Conservation (phyloP, 805 yeast species). For the Nakazawaea laoshanensis region DNA sequence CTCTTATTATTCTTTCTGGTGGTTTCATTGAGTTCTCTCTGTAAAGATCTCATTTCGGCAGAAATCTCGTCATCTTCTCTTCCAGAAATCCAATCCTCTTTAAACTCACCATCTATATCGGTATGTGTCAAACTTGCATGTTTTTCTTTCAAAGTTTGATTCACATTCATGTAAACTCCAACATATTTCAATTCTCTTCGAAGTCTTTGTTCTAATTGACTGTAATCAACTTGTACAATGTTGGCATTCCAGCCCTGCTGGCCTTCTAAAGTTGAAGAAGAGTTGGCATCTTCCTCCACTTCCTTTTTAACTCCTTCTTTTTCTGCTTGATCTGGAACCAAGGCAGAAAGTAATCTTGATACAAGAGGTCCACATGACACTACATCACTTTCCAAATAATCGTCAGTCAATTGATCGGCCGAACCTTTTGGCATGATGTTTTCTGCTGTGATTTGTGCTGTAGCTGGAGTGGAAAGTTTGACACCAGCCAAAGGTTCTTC, state of each 20-base stretch:
- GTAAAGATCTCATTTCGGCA: conserved; percentile 70
- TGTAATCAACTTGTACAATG: conserved; percentile 52
- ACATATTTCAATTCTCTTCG: conserved; percentile 83
- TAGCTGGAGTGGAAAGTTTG: conserved; percentile 6
- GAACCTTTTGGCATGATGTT: conserved; percentile 46
- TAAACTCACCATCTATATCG: conserved; percentile 21
- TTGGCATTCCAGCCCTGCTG: conserved; percentile 42
- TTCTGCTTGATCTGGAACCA: conserved; percentile 37
- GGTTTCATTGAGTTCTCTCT: conserved; percentile 54
- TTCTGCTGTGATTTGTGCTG: conserved; percentile 1
- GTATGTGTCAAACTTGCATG: conserved; percentile 18
- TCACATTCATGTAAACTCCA: conserved; percentile 74
- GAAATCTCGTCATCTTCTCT: conserved; percentile 94
- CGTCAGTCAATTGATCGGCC: conserved; percentile 49
- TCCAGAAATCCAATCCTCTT: conserved; percentile 66
- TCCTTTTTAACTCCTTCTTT: conserved; percentile 11
- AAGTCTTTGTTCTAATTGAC: conserved; percentile 77
- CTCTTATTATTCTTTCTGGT: conserved; percentile 58
- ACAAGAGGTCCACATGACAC: conserved; percentile 89
- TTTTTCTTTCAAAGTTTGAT: conserved; percentile 25
- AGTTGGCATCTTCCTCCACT: conserved; percentile 13
- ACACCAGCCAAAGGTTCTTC: conserved; percentile 47
- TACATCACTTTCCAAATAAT: conserved; percentile 57
- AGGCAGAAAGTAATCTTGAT: conserved; percentile 74
- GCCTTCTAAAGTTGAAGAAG: conserved; percentile 23